A percentile compares a stretch with the other conserved stretches of the same genome.
Conservation (phyloP, 2,329 filamentous ascomycete species). For the Stachybotrys chlorohalonatus region DNA sequence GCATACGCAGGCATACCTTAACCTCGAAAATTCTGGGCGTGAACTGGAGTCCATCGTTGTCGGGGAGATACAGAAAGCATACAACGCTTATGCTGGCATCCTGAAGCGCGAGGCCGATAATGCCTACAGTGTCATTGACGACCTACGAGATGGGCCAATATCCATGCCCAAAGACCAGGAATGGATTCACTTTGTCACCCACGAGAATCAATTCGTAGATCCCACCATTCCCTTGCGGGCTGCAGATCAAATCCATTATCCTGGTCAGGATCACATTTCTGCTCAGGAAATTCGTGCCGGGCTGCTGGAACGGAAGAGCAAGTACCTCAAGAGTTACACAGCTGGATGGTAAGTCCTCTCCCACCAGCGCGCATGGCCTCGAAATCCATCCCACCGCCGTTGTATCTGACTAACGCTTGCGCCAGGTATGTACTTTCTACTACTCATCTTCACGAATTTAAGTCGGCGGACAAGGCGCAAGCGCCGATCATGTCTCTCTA, state of each 20-base stretch:
- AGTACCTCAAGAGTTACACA: conserved; percentile 95
- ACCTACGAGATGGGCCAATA: conserved; percentile 74
- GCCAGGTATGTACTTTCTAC: conserved; percentile 87
- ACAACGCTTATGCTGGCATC: conserved; percentile 87
- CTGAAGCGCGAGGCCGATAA: conserved; percentile 85
- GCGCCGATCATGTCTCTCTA: conserved; percentile 94
- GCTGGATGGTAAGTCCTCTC: conserved; percentile 67
- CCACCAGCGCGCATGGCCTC: background rate
- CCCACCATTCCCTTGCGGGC: conserved; percentile 70
- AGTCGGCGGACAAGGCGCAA: conserved; percentile 88
- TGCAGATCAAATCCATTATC: conserved; percentile 79
- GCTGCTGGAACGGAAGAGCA: conserved; percentile 94
- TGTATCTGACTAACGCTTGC: conserved; percentile 3
- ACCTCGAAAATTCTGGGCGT: conserved; percentile 85
- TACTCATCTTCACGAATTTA: conserved; percentile 97
- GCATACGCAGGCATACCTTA: conserved; percentile 67
- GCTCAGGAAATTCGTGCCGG: conserved; percentile 80
- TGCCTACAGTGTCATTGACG: conserved; percentile 67
- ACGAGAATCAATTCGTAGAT: conserved; percentile 79
- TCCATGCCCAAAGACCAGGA: conserved; percentile 92
- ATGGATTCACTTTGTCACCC: conserved; percentile 75
- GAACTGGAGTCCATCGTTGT: conserved; percentile 96
- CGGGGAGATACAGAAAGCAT: conserved; percentile 95
- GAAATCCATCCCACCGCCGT: background rate
- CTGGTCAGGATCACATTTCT: conserved; percentile 77